These are phyloP conservation scores for Plasmopara muralis DNA, from an alignment of 352 stramenopile species.

Conservation along the genomic window DNA sequence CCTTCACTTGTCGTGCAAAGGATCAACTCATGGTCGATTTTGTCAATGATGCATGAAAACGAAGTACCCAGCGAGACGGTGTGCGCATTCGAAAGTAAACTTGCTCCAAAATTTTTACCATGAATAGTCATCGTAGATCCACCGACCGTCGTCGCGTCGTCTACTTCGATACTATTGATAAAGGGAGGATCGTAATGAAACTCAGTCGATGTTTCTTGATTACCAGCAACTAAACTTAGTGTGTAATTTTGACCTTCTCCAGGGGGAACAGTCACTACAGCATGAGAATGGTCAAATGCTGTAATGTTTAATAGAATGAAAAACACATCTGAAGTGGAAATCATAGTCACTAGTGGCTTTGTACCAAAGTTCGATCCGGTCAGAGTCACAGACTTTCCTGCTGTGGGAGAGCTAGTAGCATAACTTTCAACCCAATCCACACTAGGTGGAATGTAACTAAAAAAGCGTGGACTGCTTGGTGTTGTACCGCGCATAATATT, in stretches of 20 bases:
- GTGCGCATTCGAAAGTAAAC: conserved; percentile 30
- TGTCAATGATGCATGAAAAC: conserved; percentile 32
- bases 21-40: conserved; percentile 29
- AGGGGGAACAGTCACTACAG: conserved; percentile 38
- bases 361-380: conserved; percentile 42
- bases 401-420: conserved; percentile 28
- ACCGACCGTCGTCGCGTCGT: conserved; percentile 32
- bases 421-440: conserved; percentile 33
- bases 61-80: conserved; percentile 22
- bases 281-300: conserved; percentile 24
- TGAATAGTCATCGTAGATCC: conserved; percentile 40
- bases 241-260: conserved; percentile 38
- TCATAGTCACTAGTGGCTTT: conserved; percentile 21
- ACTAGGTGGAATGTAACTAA: conserved; percentile 45
- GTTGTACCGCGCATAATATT: conserved; percentile 29
- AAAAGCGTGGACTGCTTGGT: conserved; percentile 33
- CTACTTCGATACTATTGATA: conserved; percentile 28
- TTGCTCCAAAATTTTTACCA: conserved; percentile 46
- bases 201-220: conserved; percentile 27
- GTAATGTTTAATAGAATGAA: conserved; percentile 19
- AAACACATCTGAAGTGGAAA: background rate
- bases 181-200: conserved; percentile 52
- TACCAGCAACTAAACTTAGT: conserved; percentile 33
- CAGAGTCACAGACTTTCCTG: conserved; percentile 35
- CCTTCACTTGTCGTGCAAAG: conserved; percentile 34